These are phyloP conservation scores for Albugo candida DNA, from an alignment of 352 stramenopile species.

Conservation along the genomic window DNA sequence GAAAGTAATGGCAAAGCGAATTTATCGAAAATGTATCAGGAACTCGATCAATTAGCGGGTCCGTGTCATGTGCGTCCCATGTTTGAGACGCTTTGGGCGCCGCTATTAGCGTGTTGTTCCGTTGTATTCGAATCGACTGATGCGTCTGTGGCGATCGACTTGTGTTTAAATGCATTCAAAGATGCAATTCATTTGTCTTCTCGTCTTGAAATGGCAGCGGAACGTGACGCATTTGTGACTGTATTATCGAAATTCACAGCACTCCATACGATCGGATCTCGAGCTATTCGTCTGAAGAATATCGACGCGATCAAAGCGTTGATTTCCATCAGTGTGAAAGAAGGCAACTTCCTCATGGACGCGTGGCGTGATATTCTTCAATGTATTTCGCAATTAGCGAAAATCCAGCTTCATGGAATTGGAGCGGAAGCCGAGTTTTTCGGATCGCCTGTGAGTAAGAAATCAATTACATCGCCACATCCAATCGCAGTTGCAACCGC, in stretches of 20 bases:
- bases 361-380: slow-evolving; percentile 93
- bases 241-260: slow-evolving; percentile 93
- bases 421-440: slow-evolving; percentile 75
- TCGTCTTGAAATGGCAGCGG: slow-evolving; percentile 78
- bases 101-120: slow-evolving; percentile 90
- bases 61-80: slow-evolving; percentile 79
- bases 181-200: slow-evolving; percentile 85
- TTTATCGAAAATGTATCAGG: slow-evolving; percentile 16
- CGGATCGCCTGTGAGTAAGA: slow-evolving; percentile 19
- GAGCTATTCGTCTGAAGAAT: slow-evolving; percentile 92
- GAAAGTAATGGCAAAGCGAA: slow-evolving; percentile 2
- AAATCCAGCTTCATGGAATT: slow-evolving; percentile 87
- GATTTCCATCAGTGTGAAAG: slow-evolving; percentile 91
- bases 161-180: slow-evolving; percentile 91
- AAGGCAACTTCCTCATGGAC: slow-evolving; percentile 93
- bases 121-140: slow-evolving; percentile 92
- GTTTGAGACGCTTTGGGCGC: slow-evolving; percentile 98
- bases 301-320: slow-evolving; percentile 94
- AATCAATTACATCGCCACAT: slow-evolving; percentile 6
- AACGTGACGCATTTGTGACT: slow-evolving; percentile 91
- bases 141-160: slow-evolving; percentile 79
- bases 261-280: slow-evolving; percentile 81
- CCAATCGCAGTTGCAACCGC: slow-evolving; percentile 7
- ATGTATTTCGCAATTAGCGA: slow-evolving; percentile 94
- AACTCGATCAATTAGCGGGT: slow-evolving; percentile 16